These are phyloP conservation scores for Asterophora parasitica DNA, from an alignment of 768 basidiomycete species.

Conservation along the genomic window DNA sequence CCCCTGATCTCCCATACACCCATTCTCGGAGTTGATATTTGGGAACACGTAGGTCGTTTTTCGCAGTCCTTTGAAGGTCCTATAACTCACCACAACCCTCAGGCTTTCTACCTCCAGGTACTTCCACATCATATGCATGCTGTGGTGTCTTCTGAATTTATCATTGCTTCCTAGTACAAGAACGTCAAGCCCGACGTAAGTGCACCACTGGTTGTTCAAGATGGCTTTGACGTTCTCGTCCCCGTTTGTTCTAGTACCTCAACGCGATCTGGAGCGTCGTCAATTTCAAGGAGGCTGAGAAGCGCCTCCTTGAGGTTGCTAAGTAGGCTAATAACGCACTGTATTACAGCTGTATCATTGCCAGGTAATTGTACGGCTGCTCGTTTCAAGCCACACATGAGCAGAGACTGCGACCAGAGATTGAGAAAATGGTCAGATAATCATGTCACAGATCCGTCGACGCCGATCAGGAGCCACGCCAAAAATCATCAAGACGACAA, in stretches of 20 bases:
- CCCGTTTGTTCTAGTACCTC: conserved; percentile 61
- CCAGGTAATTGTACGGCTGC: no score
- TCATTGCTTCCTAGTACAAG: conserved; percentile 54
- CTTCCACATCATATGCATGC: conserved; percentile 18
- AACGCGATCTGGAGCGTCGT: conserved; percentile 93
- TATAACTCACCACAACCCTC: conserved; percentile 1
- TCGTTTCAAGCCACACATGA: no score
- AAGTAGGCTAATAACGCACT: conserved; percentile 13
- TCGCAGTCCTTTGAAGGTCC: conserved; percentile 9
- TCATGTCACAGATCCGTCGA: no score
- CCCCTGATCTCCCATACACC: conserved; percentile 78
- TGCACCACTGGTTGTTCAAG: conserved; percentile 13
- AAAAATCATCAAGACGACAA: no score
- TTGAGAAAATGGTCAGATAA: no score
- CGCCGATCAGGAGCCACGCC: no score
- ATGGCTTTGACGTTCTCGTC: background rate
- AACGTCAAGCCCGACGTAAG: conserved; percentile 93
- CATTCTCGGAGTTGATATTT: conserved; percentile 94
- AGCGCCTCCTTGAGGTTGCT: conserved; percentile 36
- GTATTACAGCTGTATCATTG: no score
- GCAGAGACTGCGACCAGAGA: no score
- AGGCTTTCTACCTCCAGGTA: conserved; percentile 71
- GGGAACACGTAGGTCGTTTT: conserved; percentile 74
- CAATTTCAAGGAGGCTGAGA: conserved; percentile 92
- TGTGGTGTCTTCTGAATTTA: no score